Conservation (phyloP, 2,329 filamentous ascomycete genomes). For the Metarhizium robertsii region DNA sequence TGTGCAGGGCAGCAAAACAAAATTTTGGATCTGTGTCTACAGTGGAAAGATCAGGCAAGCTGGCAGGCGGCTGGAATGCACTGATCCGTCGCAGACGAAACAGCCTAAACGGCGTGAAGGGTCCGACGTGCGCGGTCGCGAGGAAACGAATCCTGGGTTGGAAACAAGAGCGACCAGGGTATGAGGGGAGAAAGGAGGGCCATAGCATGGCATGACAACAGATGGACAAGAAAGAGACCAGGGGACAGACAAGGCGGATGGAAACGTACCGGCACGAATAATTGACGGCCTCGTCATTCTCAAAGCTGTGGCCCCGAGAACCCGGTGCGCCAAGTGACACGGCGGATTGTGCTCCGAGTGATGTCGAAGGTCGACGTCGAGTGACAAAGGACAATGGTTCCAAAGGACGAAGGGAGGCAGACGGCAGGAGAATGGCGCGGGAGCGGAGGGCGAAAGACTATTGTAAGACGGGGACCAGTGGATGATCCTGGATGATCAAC, state of each 20-base stretch:
- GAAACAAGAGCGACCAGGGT: conserved; percentile 4
- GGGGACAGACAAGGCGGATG: conserved; percentile 7
- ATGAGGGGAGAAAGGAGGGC: not conserved
- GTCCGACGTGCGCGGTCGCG: not conserved
- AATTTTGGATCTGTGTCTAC: not conserved
- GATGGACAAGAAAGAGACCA: not conserved
- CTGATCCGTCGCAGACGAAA: not conserved
- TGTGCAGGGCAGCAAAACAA: not conserved
- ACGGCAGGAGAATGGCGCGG: not conserved
- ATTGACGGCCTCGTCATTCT: conserved; percentile 50
- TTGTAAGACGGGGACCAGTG: not conserved
- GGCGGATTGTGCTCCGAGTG: not conserved
- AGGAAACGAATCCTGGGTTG: conserved; percentile 8
- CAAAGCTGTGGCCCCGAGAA: not conserved
- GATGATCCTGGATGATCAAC: not conserved
- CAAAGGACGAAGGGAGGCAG: not conserved
- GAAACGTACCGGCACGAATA: conserved; percentile 50
- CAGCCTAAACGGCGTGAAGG: not conserved
- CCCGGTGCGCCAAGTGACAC: not conserved
- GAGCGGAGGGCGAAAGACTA: not conserved
- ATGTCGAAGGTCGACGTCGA: not conserved
- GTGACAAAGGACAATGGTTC: not conserved
- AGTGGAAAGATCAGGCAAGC: not conserved
- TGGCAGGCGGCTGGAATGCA: conserved; percentile 16
- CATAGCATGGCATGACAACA: not conserved